These are phyloP conservation scores for Cyclaneusma minus DNA, from an alignment of 2,329 filamentous ascomycete species.

Conservation along the genomic window DNA sequence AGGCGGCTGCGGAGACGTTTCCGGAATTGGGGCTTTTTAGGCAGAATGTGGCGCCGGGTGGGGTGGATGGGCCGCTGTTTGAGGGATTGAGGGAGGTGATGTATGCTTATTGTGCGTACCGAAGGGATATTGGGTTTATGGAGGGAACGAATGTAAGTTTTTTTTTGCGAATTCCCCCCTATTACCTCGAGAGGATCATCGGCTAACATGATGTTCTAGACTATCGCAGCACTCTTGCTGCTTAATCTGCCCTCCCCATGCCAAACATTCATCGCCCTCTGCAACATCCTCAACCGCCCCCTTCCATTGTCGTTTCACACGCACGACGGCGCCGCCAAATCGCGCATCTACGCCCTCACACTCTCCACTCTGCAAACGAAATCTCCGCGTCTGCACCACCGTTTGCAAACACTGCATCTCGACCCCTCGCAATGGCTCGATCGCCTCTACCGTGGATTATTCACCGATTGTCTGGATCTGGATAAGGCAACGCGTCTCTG, in stretches of 20 bases:
- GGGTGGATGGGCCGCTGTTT: conserved; percentile 41
- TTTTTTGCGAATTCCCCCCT: conserved; percentile 2
- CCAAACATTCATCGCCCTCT: conserved; percentile 53
- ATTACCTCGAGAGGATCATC: conserved; percentile 3
- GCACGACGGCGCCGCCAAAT: conserved; percentile 51
- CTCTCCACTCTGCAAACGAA: conserved; percentile 52
- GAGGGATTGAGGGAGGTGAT: conserved; percentile 55
- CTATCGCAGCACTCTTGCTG: conserved; percentile 57
- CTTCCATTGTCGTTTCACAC: conserved; percentile 63
- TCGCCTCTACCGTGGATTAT: conserved; percentile 46
- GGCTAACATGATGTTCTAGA: conserved; percentile 26
- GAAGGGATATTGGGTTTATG: conserved; percentile 67
- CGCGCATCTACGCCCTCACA: conserved; percentile 53
- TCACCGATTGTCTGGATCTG: conserved; percentile 45
- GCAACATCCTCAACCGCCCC: conserved; percentile 64
- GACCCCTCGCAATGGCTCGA: conserved; percentile 37
- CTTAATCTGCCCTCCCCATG: conserved; percentile 51
- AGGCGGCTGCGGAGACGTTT: conserved; percentile 53
- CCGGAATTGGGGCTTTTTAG: conserved; percentile 60
- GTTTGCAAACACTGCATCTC: conserved; percentile 30
- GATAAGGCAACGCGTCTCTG: conserved; percentile 60
- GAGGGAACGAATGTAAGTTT: conserved; percentile 55
- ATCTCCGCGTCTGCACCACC: conserved; percentile 44
- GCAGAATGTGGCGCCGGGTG: conserved; percentile 28
- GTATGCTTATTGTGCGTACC: conserved; percentile 68